These are phyloP conservation scores for Venturia pyrina DNA, from an alignment of 2,329 filamentous ascomycete species.

Conservation along the genomic window DNA sequence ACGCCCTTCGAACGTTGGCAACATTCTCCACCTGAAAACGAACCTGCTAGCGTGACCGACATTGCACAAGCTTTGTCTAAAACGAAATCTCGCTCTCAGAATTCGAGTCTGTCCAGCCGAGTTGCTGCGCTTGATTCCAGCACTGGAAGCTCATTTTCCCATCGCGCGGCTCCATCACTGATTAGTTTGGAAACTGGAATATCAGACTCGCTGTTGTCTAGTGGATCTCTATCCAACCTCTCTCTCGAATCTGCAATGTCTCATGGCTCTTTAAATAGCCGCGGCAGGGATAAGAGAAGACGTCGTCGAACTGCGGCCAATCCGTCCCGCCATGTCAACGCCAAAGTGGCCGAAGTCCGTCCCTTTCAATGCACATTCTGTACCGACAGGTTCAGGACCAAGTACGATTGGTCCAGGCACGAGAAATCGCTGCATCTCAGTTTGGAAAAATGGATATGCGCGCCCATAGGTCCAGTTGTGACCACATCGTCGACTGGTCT, in stretches of 20 bases:
- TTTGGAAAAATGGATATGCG: slow-evolving; percentile 56
- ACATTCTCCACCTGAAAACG: slow-evolving; percentile 58
- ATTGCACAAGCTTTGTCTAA: slow-evolving; percentile 50
- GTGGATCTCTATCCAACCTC: slow-evolving; percentile 35
- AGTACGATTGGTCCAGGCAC: slow-evolving; percentile 54
- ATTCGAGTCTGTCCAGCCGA: slow-evolving; percentile 25
- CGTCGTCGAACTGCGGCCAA: slow-evolving; percentile 39
- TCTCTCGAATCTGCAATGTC: slow-evolving; percentile 48
- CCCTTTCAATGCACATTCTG: slow-evolving; percentile 51
- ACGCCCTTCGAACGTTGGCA: slow-evolving; percentile 61
- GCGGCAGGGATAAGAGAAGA: slow-evolving; percentile 47
- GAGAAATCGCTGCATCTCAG: slow-evolving; percentile 54
- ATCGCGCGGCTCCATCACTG: slow-evolving; percentile 41
- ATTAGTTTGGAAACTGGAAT: slow-evolving; percentile 43
- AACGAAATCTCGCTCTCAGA: slow-evolving; percentile 20
- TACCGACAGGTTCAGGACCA: slow-evolving; percentile 45
- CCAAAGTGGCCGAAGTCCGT: slow-evolving; percentile 20
- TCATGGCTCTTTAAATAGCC: slow-evolving; percentile 39
- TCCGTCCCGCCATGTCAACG: slow-evolving; percentile 20
- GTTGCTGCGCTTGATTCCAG: slow-evolving; percentile 39
- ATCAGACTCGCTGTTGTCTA: slow-evolving; percentile 37
- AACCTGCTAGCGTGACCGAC: slow-evolving; percentile 54
- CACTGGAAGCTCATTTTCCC: slow-evolving; percentile 33
- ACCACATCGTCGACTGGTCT: slow-evolving; percentile 46
- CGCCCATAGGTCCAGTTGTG: slow-evolving; percentile 48